These are phyloP conservation scores for Diaporthe citriasiana DNA, from an alignment of 2,329 filamentous ascomycete genomes.

Conservation along the genomic window DNA sequence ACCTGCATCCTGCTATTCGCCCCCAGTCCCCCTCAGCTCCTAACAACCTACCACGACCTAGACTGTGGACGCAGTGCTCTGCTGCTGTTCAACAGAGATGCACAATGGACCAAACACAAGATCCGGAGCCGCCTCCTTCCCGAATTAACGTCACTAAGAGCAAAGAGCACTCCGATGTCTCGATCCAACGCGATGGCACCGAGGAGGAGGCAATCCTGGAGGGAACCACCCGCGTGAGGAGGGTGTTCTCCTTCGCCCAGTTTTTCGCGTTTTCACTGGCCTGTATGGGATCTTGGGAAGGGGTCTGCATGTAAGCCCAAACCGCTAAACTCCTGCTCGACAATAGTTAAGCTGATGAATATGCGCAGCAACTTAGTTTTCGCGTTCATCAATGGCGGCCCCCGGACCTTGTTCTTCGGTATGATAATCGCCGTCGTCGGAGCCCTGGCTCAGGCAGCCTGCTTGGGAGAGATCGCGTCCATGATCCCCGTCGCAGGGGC, in stretches of 20 bases:
- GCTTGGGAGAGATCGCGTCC: conserved; percentile 56
- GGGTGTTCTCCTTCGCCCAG: conserved; percentile 32
- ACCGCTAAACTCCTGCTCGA: background rate
- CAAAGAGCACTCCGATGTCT: background rate
- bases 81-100: background rate
- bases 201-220: background rate
- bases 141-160: background rate
- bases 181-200: background rate
- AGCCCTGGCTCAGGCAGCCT: conserved; percentile 49
- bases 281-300: conserved; percentile 29
- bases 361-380: conserved; percentile 38
- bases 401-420: conserved; percentile 50
- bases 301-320: background rate
- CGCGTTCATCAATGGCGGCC: conserved; percentile 52
- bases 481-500: conserved; percentile 57
- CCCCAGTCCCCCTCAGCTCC: background rate
- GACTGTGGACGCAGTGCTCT: background rate
- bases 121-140: background rate
- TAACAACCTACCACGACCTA: background rate
- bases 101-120: background rate
- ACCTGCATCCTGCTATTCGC: background rate
- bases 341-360: background rate
- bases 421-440: conserved; percentile 50
- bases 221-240: conserved; percentile 12
- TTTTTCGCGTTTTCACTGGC: conserved; percentile 28